Conservation (phyloP, 2,329 filamentous ascomycete species). For the Seiridium cupressi region DNA sequence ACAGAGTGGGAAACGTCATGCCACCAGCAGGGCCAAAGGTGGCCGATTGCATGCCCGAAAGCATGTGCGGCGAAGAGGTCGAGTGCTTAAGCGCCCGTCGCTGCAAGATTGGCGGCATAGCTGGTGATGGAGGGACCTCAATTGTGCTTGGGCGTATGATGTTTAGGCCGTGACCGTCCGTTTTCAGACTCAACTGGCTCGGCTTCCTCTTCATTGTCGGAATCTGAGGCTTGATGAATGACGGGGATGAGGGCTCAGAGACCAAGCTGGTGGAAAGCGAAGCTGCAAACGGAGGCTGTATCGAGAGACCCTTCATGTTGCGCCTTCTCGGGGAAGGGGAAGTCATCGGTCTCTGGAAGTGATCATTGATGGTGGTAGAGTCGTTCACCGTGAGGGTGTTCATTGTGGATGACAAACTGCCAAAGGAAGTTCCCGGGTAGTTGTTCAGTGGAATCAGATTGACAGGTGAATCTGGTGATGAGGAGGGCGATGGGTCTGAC, state of each 20-base stretch:
- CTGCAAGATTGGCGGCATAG: conserved; percentile 57
- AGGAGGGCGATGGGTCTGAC: conserved; percentile 86
- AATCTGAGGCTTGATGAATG: conserved; percentile 78
- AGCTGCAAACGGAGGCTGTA: conserved; percentile 60
- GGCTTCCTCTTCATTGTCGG: conserved; percentile 71
- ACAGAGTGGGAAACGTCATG: conserved; percentile 61
- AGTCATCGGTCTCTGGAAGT: conserved; percentile 59
- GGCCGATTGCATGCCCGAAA: conserved; percentile 56
- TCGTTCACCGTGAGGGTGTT: conserved; percentile 46
- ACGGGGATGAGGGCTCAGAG: conserved; percentile 69
- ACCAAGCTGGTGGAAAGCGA: conserved; percentile 47
- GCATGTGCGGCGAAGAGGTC: conserved; percentile 65
- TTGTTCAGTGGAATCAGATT: conserved; percentile 70
- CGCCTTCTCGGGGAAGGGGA: conserved; percentile 70
- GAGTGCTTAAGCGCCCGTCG: conserved; percentile 65
- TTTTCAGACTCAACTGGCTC: conserved; percentile 76
- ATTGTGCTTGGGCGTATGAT: conserved; percentile 43
- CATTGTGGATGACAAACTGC: conserved; percentile 40
- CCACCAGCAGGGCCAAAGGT: conserved; percentile 61
- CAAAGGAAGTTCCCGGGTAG: conserved; percentile 62
- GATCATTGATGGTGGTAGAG: conserved; percentile 20
- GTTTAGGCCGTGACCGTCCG: conserved; percentile 49
- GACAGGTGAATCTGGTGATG: conserved; percentile 86
- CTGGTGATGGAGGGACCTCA: conserved; percentile 56
- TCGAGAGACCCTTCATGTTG: conserved; percentile 81